Evolutionary conservation across 2,329 filamentous ascomycete species (phyloP).

Genomic region (Colletotrichum spinosum): DNA sequence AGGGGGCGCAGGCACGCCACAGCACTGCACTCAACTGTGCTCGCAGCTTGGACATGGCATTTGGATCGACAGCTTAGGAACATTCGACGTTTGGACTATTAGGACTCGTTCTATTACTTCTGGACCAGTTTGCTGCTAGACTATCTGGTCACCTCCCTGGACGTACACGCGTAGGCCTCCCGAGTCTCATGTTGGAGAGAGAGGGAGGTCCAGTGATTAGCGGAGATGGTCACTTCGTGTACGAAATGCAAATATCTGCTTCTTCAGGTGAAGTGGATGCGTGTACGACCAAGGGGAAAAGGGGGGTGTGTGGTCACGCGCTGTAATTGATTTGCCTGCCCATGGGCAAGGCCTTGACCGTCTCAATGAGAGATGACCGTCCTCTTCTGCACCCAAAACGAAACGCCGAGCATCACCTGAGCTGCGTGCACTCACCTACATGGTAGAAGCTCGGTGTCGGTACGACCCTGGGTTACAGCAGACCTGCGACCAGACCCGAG

Average conservation of each 20-base stretch:
- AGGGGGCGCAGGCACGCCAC: constrained; percentile 1
- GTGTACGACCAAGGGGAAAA: neutral
- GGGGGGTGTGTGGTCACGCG: neutral
- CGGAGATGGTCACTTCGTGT: constrained; percentile 5
- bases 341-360: neutral
- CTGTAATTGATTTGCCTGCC: neutral
- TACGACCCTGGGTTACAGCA: constrained; percentile 15
- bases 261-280: constrained; percentile 16
- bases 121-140: neutral
- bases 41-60: constrained; percentile 4
- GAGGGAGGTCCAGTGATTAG: neutral
- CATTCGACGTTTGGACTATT: constrained; percentile 12
- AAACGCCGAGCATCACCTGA: neutral
- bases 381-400: too few relatives aligned
- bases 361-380: neutral
- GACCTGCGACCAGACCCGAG: constrained; percentile 21
- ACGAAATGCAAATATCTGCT: neutral
- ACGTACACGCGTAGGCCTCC: neutral
- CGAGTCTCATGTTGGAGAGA: neutral
- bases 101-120: neutral
- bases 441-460: constrained; percentile 19
- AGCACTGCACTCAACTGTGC: neutral
- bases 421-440: constrained; percentile 18
- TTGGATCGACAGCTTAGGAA: constrained; percentile 28
- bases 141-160: neutral